These are phyloP conservation scores for Lepidium africanum DNA, from an alignment of 345 rosid species.

Conservation along the genomic window DNA sequence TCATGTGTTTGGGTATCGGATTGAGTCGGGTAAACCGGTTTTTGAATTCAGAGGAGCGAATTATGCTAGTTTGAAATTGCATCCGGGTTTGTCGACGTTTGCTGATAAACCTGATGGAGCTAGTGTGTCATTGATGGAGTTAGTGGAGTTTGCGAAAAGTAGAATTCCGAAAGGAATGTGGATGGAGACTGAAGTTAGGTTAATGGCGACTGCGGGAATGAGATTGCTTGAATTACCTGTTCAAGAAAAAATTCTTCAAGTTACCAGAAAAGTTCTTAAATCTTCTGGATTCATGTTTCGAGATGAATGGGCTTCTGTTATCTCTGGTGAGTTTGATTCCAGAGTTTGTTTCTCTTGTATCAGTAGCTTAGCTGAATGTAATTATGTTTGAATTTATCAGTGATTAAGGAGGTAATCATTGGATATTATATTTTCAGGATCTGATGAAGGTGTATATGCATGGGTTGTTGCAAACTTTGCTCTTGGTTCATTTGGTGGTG, in stretches of 20 bases:
- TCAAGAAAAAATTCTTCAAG: conserved; percentile 48
- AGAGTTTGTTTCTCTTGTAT: background rate
- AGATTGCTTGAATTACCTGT: conserved; percentile 49
- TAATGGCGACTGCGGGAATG: conserved; percentile 96
- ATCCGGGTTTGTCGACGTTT: conserved; percentile 76
- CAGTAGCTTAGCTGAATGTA: background rate
- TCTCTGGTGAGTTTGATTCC: conserved; percentile 43
- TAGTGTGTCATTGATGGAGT: conserved; percentile 48
- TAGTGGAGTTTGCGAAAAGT: conserved; percentile 59
- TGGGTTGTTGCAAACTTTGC: conserved; percentile 94
- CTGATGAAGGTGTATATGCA: conserved; percentile 95
- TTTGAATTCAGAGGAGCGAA: conserved; percentile 48
- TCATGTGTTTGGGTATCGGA: conserved; percentile 47
- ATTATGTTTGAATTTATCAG: background rate
- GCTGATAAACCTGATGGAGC: conserved; percentile 49
- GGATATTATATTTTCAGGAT: conserved; percentile 34
- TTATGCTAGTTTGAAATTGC: conserved; percentile 54
- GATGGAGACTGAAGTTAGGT: conserved; percentile 68
- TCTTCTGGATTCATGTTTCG: conserved; percentile 59
- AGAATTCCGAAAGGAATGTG: conserved; percentile 53
- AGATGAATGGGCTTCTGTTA: conserved; percentile 83
- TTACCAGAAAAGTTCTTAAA: conserved; percentile 48
- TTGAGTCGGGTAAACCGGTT: conserved; percentile 30
- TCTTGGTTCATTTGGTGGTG: conserved; percentile 69
- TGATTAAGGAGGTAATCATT: background rate